Conservation (phyloP, 768 basidiomycete genomes). For the Tulasnella sp. region DNA sequence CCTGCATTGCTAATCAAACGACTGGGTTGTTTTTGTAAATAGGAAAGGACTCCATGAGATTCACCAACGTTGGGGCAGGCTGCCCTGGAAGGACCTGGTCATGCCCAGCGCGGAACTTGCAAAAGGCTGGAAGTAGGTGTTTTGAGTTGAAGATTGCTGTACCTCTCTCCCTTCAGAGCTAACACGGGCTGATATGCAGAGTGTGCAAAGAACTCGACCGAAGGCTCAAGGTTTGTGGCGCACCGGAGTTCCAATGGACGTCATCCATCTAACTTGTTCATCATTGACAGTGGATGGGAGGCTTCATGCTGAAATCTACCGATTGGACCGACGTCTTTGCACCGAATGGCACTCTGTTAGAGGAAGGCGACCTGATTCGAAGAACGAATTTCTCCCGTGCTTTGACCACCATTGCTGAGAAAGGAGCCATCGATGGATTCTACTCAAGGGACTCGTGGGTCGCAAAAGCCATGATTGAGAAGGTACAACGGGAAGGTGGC, state of each 20-base stretch:
- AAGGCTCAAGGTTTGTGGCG: constrained; percentile 58
- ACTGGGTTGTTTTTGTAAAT: too few species aligned
- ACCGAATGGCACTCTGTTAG: constrained; percentile 63
- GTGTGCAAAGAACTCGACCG: constrained; percentile 73
- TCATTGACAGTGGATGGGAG: constrained; percentile 32
- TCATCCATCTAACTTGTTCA: constrained; percentile 1
- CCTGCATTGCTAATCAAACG: too few species aligned
- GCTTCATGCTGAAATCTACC: constrained; percentile 37
- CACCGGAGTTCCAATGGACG: neutral
- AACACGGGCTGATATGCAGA: constrained; percentile 20
- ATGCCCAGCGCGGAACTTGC: constrained; percentile 73
- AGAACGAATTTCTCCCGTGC: constrained; percentile 76
- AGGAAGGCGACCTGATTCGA: constrained; percentile 68
- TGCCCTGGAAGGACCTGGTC: constrained; percentile 76
- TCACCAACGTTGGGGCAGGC: constrained; percentile 72
- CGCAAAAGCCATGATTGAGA: constrained; percentile 71
- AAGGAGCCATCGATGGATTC: constrained; percentile 71
- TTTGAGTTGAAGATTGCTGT: neutral
- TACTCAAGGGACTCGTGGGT: constrained; percentile 64
- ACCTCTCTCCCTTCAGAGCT: neutral
- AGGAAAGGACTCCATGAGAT: constrained; percentile 80
- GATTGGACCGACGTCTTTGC: constrained; percentile 86
- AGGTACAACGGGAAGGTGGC: constrained; percentile 69
- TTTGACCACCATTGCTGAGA: constrained; percentile 63
- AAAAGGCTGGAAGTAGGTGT: constrained; percentile 55